Conservation (phyloP, 202 grass and related monocot genomes). For the Carex sylvatica region DNA sequence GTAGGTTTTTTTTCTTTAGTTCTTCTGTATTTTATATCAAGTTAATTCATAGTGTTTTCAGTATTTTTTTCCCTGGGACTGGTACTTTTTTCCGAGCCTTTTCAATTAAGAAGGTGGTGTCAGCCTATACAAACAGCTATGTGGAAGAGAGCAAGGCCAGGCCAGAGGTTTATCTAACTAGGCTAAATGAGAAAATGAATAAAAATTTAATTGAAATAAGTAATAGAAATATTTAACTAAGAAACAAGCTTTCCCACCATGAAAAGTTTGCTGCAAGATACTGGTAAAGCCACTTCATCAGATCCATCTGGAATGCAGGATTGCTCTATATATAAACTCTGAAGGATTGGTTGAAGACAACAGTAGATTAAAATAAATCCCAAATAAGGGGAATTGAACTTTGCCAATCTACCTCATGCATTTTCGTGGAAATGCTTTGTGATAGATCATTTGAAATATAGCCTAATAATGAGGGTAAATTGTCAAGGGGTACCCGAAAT, state of each 20-base stretch:
- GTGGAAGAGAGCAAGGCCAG: neutral
- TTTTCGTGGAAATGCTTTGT: neutral
- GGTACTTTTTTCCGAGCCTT: neutral
- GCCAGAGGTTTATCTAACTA: neutral
- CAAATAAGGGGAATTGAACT: neutral
- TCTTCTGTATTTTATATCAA: neutral
- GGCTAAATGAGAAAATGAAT: neutral
- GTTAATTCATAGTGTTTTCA: neutral
- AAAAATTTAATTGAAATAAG: neutral
- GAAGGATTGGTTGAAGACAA: neutral
- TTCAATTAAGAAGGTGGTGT: neutral
- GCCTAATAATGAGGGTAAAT: neutral
- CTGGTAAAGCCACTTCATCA: neutral
- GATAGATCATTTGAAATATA: neutral
- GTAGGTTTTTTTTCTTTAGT: conserved; percentile 33
- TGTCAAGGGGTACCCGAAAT: neutral
- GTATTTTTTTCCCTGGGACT: neutral
- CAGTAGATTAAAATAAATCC: neutral
- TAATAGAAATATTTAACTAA: conserved; percentile 2
- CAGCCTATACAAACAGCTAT: neutral
- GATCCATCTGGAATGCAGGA: neutral
- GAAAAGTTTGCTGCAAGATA: neutral
- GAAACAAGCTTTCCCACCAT: neutral
- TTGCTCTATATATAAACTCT: neutral
- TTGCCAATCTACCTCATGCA: neutral